Base-by-base conservation (phyloP, 495 filamentous ascomycete genomes). In the Cairneyella variabilis region DNA sequence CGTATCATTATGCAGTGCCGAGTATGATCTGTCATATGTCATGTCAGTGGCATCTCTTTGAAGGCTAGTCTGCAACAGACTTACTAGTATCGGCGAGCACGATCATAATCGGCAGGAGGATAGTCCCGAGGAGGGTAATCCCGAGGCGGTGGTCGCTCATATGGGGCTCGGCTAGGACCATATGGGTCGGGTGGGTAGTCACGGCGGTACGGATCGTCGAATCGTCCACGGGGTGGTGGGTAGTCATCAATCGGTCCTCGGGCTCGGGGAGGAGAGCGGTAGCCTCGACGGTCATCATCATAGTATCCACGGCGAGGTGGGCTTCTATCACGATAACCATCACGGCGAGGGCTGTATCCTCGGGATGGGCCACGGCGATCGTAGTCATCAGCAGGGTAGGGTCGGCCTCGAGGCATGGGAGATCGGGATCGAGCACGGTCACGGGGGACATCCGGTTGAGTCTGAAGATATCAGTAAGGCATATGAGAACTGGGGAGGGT, bases 261-360 rank as follows among this genome's bases (percentile, higher is more conserved):
- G 47, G 64, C 73, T 56, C 83, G 79, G 22, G 82, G 88, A 17
- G 90, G 88, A 22, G 89, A 84, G 41, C 88, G 81, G 68, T 91
- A 91, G 38, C 86, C 79, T 59, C 62, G 53, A 28, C 60, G 56
- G 16, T 59, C 56, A 41, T 86, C 81, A 62, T 97, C 91, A 66
- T 96, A 91, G 61, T 95, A 92, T 51, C 88, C 83, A 46, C 89
- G 86, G 36, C 86, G 73, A 30, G 87, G 85, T 32, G 87, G 85
- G 50, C 87, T 88, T 50, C 91, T 80, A 63, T 93, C 90, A 66
- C 91, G 90, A 69, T 95, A 96, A 54, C 86, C 89, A 51, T 86
- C 85, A 53, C 85, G 82, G 51, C 81, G 75, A 39, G 60, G 60
- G 66, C 86, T 91, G 65, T 92, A 95, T 59, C 82, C 86, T 57